phyloP scores from a whole-genome alignment of 805 yeast genomes.

The Jamesozyma piceae region DNA sequence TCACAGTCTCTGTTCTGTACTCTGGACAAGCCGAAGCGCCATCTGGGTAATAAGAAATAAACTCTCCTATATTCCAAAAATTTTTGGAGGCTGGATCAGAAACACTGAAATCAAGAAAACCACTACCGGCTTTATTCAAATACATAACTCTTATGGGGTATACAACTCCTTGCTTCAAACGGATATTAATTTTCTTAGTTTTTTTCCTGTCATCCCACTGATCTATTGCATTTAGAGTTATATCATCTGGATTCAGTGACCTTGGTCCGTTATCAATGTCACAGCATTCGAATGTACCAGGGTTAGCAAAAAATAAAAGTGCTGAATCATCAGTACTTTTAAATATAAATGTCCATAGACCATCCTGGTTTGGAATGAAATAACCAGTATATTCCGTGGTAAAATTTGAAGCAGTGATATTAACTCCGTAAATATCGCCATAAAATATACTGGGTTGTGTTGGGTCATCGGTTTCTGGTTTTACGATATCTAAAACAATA shows the following conservation, averaged over 20 bases:
- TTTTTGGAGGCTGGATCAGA: too few species aligned
- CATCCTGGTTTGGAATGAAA: conserved; percentile 23
- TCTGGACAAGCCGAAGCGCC: background rate
- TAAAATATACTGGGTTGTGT: too few species aligned
- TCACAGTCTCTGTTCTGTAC: background rate
- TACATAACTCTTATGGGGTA: background rate
- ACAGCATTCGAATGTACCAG: conserved; percentile 22
- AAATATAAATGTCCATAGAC: conserved; percentile 24
- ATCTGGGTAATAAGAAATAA: background rate
- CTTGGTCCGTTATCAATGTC: background rate
- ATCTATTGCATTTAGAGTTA: background rate
- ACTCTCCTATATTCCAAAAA: too few species aligned
- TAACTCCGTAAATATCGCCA: background rate
- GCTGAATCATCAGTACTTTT: conserved; percentile 27
- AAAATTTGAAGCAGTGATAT: conserved; percentile 9
- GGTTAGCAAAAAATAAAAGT: conserved; percentile 17
- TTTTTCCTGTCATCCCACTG: background rate
- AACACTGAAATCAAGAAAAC: too few species aligned
- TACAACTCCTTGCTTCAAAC: too few species aligned
- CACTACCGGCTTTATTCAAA: background rate
- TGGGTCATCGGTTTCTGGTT: background rate
- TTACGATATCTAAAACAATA: background rate
- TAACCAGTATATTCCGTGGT: conserved; percentile 25
- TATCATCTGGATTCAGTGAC: background rate
- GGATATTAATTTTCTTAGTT: too few species aligned